Evolutionary conservation across 2,329 filamentous ascomycete genomes (phyloP), one percentile per base, ranked within the genome.

Genomic region (Chalara sp.): DNA sequence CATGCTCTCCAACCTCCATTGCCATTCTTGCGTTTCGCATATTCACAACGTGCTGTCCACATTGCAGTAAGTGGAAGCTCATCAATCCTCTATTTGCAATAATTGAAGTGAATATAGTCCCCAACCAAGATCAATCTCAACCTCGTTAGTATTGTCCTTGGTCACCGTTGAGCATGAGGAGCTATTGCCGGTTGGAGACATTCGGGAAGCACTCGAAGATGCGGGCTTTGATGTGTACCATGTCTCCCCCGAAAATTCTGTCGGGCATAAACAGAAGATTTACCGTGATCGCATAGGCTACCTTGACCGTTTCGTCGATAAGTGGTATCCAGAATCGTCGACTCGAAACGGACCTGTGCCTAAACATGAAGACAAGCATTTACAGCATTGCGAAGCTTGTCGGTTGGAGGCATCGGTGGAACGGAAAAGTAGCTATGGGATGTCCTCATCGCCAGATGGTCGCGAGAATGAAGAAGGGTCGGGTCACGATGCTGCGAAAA

Each of bases 1-100:
- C 62, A 74, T 89, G 54, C 72, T 90, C 58, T 79, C 76, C 55
- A 89, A 90, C 66, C 74, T 90, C n/a, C 86, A 90, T 68, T 89
- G 86, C 69, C 82, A 85, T 11, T 86, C 84, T 53, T 90, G 86
- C 65, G 80, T 88, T 46, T 76, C 79, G 35, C 74, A 76, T 58
- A 88, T 90, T 62, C 75, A 81, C 61, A 70, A 76, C 49, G 74
- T 77, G 53, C 69, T 89, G 52, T 72, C 59, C 35, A 58, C 60
- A 6, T 66, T 78, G 65, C 52, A 73, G 21, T 21, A 21, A 3
- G 21, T 21, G 3, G 21, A 21, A 21, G 21, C 21, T 21, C 21
- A 21, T 21, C 21, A 21, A 21, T 21, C 21, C 21, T 21, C 21
- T 21, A 3, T 21, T 21, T 21, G 21, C 21, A 21, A 21, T 21